Evolutionary conservation across 768 basidiomycete genomes (phyloP).

Genomic region (Termitomyces sp.): DNA sequence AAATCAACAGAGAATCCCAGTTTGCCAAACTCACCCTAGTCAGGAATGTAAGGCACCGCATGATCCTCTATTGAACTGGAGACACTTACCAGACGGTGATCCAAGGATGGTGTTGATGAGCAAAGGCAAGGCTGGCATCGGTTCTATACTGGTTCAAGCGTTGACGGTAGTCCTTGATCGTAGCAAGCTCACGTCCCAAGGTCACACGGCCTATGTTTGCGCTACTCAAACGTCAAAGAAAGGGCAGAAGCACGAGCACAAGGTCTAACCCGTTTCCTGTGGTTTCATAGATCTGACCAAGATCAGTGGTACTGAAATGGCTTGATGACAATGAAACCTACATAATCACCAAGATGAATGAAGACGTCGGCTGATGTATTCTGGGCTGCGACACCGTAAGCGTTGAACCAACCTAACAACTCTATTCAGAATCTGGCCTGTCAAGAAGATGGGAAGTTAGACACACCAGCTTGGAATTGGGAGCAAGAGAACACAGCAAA

Average conservation of each 20-base stretch:
- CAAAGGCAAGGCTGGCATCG: constrained; percentile 39
- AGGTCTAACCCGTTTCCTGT: not conserved
- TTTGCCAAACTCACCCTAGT: not conserved
- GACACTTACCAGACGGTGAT: constrained; percentile 34
- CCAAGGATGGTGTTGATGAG: constrained; percentile 49
- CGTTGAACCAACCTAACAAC: constrained; percentile 41
- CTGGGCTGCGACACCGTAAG: constrained; percentile 45
- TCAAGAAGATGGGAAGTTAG: not conserved
- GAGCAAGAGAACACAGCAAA: constrained; percentile 60
- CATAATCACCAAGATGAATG: constrained; percentile 54
- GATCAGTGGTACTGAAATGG: not conserved
- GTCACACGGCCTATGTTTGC: constrained; percentile 36
- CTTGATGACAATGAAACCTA: not conserved
- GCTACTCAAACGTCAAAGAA: not conserved
- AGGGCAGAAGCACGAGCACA: not conserved
- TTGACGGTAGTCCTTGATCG: constrained; percentile 50
- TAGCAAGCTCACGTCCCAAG: constrained; percentile 50
- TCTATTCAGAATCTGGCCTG: not conserved
- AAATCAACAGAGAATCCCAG: not conserved
- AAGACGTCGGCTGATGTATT: constrained; percentile 42
- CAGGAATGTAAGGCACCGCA: not conserved
- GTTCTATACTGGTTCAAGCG: constrained; percentile 48
- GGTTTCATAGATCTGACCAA: not conserved
- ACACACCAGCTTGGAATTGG: constrained; percentile 42
- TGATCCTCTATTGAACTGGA: not conserved